Percentiles rank a stretch among this genome's conserved stretches.
phyloP scores from a whole-genome alignment of 352 stramenopile genomes.

The Blastocystis sp. region DNA sequence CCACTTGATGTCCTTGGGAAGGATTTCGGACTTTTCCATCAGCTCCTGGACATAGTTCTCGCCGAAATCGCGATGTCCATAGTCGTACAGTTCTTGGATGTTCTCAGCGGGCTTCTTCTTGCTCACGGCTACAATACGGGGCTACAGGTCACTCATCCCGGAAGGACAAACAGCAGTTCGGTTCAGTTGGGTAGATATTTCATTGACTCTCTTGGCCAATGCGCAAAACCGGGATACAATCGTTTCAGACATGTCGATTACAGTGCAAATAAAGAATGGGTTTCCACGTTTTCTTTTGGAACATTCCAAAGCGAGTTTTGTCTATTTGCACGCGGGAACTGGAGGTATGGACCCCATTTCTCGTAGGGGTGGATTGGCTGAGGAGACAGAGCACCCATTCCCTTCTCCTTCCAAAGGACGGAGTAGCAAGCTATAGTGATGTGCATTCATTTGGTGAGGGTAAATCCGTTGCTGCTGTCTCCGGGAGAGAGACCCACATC shows the following conservation, averaged over 20 bases:
- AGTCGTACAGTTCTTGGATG: constrained; percentile 86
- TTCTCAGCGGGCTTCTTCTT: constrained; percentile 90
- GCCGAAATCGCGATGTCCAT: constrained; percentile 91
- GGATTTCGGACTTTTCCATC: constrained; percentile 87
- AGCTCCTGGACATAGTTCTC: constrained; percentile 99
- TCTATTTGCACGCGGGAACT: too few species aligned
- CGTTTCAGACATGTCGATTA: constrained; percentile 47
- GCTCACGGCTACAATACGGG: constrained; percentile 87
- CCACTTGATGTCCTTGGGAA: constrained; percentile 89
- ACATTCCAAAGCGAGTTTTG: background rate
- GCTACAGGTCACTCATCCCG: background rate
- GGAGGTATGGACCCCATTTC: too few species aligned
- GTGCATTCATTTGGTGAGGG: too few species aligned
- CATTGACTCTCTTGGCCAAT: constrained; percentile 52
- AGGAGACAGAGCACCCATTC: too few species aligned
- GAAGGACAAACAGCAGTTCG: constrained; percentile 32
- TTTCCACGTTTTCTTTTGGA: background rate
- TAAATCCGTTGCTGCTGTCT: too few species aligned
- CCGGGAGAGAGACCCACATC: background rate
- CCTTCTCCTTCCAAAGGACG: too few species aligned
- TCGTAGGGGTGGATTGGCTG: too few species aligned
- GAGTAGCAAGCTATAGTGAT: too few species aligned
- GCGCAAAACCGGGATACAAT: constrained; percentile 67
- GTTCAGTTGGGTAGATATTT: constrained; percentile 61
- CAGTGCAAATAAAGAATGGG: constrained; percentile 1